These are phyloP conservation scores for Bassia scoparia DNA, from an alignment of 148 eudicot genomes.

Conservation along the genomic window DNA sequence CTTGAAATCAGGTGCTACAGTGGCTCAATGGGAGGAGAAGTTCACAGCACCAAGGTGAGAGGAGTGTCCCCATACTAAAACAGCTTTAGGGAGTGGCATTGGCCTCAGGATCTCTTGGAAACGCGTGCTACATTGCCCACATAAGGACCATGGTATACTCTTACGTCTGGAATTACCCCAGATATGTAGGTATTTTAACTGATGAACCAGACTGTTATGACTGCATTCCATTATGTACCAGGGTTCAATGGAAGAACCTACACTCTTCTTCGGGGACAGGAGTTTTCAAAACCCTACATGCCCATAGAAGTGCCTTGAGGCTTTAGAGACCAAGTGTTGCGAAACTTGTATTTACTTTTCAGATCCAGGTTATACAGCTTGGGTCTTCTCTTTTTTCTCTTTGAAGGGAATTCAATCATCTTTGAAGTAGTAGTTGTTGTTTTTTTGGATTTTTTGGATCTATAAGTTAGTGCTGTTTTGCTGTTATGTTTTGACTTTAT, in stretches of 20 bases:
- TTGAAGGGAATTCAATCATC: too few relatives aligned
- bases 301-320: slow-evolving; percentile 21
- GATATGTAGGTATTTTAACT: slow-evolving; percentile 24
- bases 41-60: slow-evolving; percentile 49
- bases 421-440: too few relatives aligned
- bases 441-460: too few relatives aligned
- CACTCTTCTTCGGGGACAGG: slow-evolving; percentile 69
- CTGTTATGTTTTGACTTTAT: too few relatives aligned
- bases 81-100: slow-evolving; percentile 52
- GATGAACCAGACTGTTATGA: slow-evolving; percentile 52
- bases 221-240: slow-evolving; percentile 35
- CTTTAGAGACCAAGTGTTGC: too few relatives aligned
- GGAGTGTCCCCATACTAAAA: slow-evolving; percentile 45
- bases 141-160: slow-evolving; percentile 36
- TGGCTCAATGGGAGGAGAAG: slow-evolving; percentile 65
- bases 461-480: too few relatives aligned
- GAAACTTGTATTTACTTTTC: too few relatives aligned
- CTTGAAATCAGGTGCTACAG: slow-evolving; percentile 27
- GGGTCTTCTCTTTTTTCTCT: too few relatives aligned
- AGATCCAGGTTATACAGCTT: too few relatives aligned
- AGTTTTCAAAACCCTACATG: slow-evolving; percentile 30
- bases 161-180: slow-evolving; percentile 34
- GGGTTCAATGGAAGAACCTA: slow-evolving; percentile 45
- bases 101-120: slow-evolving; percentile 10
- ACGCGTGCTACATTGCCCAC: slow-evolving; percentile 34